Percentiles rank a stretch among this genome's conserved stretches.
phyloP scores from a whole-genome alignment of 345 rosid species.

The Limnanthes douglasii region DNA sequence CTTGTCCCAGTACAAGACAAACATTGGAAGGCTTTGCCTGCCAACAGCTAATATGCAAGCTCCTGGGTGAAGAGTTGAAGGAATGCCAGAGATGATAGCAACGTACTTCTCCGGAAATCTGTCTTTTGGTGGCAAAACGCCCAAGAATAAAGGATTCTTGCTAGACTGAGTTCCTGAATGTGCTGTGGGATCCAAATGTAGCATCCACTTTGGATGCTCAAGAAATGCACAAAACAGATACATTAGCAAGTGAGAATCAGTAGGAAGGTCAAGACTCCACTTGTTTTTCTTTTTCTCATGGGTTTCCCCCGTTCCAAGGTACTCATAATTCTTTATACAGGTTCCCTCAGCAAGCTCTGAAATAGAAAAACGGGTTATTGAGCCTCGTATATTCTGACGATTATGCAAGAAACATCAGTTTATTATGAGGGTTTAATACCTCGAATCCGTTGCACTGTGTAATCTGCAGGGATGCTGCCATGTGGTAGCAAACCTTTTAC shows the following conservation, averaged over 20 bases:
- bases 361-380: conserved; percentile 6
- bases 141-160: conserved; percentile 76
- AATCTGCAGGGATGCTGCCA: conserved; percentile 55
- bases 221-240: conserved; percentile 87
- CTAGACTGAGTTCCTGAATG: conserved; percentile 73
- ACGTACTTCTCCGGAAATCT: conserved; percentile 86
- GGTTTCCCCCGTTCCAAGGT: conserved; percentile 47
- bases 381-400: conserved; percentile 1
- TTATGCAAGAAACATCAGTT: neutral
- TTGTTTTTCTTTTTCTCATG: conserved; percentile 62
- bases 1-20: conserved; percentile 91
- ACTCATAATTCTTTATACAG: conserved; percentile 83
- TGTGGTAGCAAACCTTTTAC: conserved; percentile 80
- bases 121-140: conserved; percentile 77
- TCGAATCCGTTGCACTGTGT: conserved; percentile 59
- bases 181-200: conserved; percentile 80
- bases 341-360: conserved; percentile 93
- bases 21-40: conserved; percentile 49
- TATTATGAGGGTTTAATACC: conserved; percentile 22
- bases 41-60: conserved; percentile 67
- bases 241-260: conserved; percentile 79
- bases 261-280: conserved; percentile 71
- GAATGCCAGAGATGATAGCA: conserved; percentile 51
- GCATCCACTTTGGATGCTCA: conserved; percentile 98
- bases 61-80: conserved; percentile 75